Conservation (phyloP, 75 land plant genomes). For the Picea glauca region DNA sequence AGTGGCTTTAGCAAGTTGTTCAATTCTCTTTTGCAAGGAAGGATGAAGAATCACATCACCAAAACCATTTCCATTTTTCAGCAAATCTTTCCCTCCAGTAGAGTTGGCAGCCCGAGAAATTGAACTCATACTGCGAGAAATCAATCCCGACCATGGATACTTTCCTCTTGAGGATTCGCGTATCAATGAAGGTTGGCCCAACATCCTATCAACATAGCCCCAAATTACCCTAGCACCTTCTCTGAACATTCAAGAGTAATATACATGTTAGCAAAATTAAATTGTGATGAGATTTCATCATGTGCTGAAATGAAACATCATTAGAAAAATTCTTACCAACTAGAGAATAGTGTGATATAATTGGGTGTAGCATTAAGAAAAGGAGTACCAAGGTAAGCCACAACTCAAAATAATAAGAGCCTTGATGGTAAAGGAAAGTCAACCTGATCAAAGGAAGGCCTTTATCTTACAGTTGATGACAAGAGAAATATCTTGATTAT, state of each 20-base stretch:
- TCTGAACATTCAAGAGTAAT: constrained; percentile 32
- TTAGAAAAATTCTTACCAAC: background rate
- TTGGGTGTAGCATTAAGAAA: background rate
- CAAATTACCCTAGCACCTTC: constrained; percentile 93
- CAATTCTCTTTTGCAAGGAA: constrained; percentile 69
- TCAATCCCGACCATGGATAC: constrained; percentile 70
- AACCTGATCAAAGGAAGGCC: too few species aligned
- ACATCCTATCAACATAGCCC: constrained; percentile 88
- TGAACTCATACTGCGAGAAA: constrained; percentile 20
- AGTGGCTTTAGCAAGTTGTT: constrained; percentile 86
- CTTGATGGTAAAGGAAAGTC: background rate
- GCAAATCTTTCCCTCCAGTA: constrained; percentile 19
- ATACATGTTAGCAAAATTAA: background rate
- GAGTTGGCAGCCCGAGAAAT: constrained; percentile 17
- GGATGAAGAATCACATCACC: constrained; percentile 83
- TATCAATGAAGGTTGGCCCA: constrained; percentile 95
- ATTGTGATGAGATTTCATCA: background rate
- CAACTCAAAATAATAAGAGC: background rate
- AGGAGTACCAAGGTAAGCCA: background rate
- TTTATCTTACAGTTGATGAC: too few species aligned
- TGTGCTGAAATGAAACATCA: background rate
- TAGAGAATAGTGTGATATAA: background rate
- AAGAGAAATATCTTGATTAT: too few species aligned
- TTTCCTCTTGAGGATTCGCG: constrained; percentile 90
- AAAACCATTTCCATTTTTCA: constrained; percentile 36